Conservation (phyloP, 2,329 filamentous ascomycete genomes). For the Aspergillus sp. region DNA sequence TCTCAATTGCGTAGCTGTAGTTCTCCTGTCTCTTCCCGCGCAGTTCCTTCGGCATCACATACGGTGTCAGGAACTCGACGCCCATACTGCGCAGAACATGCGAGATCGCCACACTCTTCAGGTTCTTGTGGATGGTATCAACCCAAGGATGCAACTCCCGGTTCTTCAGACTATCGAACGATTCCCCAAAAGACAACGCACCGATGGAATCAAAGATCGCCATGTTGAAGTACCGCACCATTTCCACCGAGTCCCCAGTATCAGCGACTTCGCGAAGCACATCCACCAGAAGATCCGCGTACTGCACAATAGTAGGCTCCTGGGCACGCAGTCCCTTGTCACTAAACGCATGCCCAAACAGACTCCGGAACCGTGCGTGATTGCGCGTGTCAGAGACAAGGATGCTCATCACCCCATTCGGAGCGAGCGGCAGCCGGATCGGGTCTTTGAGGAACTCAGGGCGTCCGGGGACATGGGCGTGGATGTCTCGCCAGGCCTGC, state of each 20-base stretch:
- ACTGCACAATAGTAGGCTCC: background rate
- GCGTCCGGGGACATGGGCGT: slow-evolving; percentile 7
- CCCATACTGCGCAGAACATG: slow-evolving; percentile 2
- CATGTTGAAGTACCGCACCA: slow-evolving; percentile 1
- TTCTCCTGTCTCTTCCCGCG: background rate
- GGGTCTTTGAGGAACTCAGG: background rate
- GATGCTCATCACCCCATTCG: background rate
- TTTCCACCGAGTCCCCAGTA: background rate
- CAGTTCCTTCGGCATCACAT: background rate
- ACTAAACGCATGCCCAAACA: background rate
- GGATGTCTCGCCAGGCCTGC: slow-evolving; percentile 34
- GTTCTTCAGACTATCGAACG: background rate
- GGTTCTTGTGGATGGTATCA: background rate
- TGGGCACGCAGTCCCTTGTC: background rate
- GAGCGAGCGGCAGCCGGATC: background rate
- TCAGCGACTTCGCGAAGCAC: background rate
- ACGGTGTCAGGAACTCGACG: background rate
- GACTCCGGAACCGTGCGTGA: background rate
- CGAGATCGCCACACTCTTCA: slow-evolving; percentile 1
- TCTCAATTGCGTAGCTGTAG: background rate
- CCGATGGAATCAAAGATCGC: background rate
- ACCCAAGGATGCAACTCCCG: background rate
- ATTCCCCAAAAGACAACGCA: background rate
- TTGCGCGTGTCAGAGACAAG: background rate
- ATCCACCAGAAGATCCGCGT: background rate